Evolutionary conservation across 495 filamentous ascomycete species (phyloP), one percentile per base, ranked within the genome.

Genomic region (Penicillium daleae): DNA sequence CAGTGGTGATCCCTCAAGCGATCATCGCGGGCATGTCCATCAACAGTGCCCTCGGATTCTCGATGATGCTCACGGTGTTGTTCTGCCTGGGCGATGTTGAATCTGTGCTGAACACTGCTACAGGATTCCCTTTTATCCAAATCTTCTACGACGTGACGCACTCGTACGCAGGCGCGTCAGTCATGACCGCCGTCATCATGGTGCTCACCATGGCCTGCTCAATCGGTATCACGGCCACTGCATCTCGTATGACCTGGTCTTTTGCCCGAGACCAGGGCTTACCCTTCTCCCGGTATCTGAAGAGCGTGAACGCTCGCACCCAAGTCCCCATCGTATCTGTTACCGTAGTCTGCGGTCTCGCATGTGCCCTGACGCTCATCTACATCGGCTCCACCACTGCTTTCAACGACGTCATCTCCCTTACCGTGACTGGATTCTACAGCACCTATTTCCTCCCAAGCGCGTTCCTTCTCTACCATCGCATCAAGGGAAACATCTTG

Each of bases 221-320:
- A 17, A 70, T 76, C 29, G 79, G 76, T 21, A 69, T 75, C 15
- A 66, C 80, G 0, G 76, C 82, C 10, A 77, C 80, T 3, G 72
- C 81, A 29, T 85, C 83, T 9, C 77, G 85, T 32, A 82, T 83
- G 63, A 66, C 72, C 22, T 86, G 84, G 84, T 78, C 79, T 3
- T 85, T 87, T 56, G 78, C 81, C 3, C 69, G 83, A 15, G 83
- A 86, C 57, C 61, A 72, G 19, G 83, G 80, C 12, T 58, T 82
- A 22, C 80, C 83, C 1, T 80, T 74, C 55, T 76, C 76, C 49
- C 67, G 53, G 19, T 77, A 66, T 42, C 40, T 82, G 49, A 69
- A 72, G 37, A 55, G 57, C 15, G 74, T 76, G 64, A 64, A 74
- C 44, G 59, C 54, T 40, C 66, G 60, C 63, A 71, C 65, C 49